Percentiles rank a stretch among this genome's conserved stretches.
Conservation (phyloP, 78 protist species). For the Cavenderia fasciculata region DNA sequence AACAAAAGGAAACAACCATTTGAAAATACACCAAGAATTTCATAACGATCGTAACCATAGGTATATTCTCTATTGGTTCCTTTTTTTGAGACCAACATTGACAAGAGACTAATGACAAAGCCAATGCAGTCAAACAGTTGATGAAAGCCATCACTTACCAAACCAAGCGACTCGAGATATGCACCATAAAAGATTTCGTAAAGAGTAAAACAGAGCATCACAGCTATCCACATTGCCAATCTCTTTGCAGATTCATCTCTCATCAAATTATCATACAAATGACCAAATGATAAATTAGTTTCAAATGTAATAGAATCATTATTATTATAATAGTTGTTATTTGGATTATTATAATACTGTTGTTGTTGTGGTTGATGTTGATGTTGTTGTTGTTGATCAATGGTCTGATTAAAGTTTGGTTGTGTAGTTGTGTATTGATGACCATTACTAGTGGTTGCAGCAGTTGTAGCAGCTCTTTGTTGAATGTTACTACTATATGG, state of each 20-base stretch:
- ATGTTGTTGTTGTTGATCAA: no score
- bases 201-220: constrained; percentile 56
- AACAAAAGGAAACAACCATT: constrained; percentile 74
- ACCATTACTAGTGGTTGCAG: no score
- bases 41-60: constrained; percentile 83
- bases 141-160: constrained; percentile 77
- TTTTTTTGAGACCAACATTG: constrained; percentile 59
- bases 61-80: constrained; percentile 39
- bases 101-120: constrained; percentile 30
- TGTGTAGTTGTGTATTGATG: no score
- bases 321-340: no score
- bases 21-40: constrained; percentile 66
- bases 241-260: constrained; percentile 60
- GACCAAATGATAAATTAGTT: background rate
- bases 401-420: no score
- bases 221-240: constrained; percentile 44
- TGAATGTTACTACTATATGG: no score
- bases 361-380: no score
- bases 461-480: no score
- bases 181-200: constrained; percentile 77
- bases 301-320: no score
- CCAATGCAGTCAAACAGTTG: constrained; percentile 75
- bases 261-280: background rate
- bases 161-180: constrained; percentile 59
- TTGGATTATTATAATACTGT: no score